These are phyloP conservation scores for Ascochyta koolunga DNA, from an alignment of 2,329 filamentous ascomycete species.

Conservation along the genomic window DNA sequence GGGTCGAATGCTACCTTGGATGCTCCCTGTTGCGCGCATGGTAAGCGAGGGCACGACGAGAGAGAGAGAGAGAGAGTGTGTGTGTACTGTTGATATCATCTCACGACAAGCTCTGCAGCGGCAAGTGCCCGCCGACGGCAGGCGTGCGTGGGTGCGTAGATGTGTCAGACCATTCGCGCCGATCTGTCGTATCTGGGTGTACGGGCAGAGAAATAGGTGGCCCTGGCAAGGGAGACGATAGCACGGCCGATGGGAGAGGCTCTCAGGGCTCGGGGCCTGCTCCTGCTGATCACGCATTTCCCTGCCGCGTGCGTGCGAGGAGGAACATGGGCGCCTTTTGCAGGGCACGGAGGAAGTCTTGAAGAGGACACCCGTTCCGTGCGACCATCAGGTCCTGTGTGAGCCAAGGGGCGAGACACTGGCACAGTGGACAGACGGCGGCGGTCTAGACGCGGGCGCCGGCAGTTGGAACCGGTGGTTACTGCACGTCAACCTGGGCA, in stretches of 20 bases:
- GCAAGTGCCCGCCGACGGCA: background rate
- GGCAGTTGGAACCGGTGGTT: conserved; percentile 10
- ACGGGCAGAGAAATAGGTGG: conserved; percentile 30
- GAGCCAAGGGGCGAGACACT: conserved; percentile 20
- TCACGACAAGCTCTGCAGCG: background rate
- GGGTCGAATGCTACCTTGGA: conserved; percentile 7
- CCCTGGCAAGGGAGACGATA: no score
- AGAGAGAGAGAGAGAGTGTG: no score
- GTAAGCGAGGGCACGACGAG: conserved; percentile 23
- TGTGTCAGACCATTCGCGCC: conserved; percentile 18
- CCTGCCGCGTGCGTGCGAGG: conserved; percentile 20
- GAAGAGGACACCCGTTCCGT: conserved; percentile 25
- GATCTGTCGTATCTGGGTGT: conserved; percentile 19
- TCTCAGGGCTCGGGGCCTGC: conserved; percentile 19
- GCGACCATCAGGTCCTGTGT: conserved; percentile 21
- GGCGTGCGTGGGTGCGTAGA: background rate
- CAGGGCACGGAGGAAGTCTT: conserved; percentile 24
- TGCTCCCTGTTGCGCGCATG: conserved; percentile 16
- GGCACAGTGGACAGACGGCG: no score
- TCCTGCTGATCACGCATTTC: conserved; percentile 19
- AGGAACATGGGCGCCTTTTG: conserved; percentile 20
- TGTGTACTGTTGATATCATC: no score
- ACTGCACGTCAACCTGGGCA: conserved; percentile 4
- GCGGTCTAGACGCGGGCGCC: conserved; percentile 13
- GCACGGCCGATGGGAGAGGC: conserved; percentile 16